Conservation (phyloP, 768 basidiomycete species). For the Termitomyces sp. region DNA sequence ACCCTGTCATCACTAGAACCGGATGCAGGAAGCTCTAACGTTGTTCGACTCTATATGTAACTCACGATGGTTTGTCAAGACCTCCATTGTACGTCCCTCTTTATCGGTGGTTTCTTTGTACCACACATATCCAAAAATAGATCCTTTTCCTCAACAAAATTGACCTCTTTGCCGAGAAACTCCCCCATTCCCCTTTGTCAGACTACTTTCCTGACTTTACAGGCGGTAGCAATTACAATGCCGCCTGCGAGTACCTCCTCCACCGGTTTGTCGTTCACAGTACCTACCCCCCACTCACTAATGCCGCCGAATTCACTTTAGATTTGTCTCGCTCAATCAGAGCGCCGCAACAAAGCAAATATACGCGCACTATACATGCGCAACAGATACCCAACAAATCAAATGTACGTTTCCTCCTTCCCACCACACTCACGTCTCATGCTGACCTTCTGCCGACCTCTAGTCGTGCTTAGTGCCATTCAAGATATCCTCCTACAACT, state of each 20-base stretch:
- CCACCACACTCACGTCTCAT: too few relatives aligned
- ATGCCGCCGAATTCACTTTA: neutral
- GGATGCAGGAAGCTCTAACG: constrained; percentile 95
- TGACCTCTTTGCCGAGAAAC: constrained; percentile 92
- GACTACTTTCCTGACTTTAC: constrained; percentile 91
- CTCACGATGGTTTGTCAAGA: constrained; percentile 94
- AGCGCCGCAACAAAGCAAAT: constrained; percentile 83
- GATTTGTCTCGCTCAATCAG: constrained; percentile 88
- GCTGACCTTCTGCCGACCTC: neutral
- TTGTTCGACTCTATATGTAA: constrained; percentile 99
- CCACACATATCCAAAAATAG: too few relatives aligned
- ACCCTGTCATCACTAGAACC: constrained; percentile 50
- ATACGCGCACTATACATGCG: constrained; percentile 92
- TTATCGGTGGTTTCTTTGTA: too few relatives aligned
- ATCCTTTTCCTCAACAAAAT: constrained; percentile 97
- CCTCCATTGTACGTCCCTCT: constrained; percentile 70
- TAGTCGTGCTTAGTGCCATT: constrained; percentile 79
- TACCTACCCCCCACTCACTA: too few relatives aligned
- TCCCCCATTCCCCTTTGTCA: constrained; percentile 75
- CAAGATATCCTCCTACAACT: constrained; percentile 86
- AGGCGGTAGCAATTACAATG: constrained; percentile 85
- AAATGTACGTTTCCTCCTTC: constrained; percentile 53
- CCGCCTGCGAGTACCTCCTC: constrained; percentile 73
- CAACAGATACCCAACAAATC: constrained; percentile 90
- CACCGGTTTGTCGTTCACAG: constrained; percentile 39